A percentile compares a stretch with the other conserved stretches of the same genome.
phyloP scores from a whole-genome alignment of 495 filamentous ascomycete genomes.

The Hypoxylon trugodes region DNA sequence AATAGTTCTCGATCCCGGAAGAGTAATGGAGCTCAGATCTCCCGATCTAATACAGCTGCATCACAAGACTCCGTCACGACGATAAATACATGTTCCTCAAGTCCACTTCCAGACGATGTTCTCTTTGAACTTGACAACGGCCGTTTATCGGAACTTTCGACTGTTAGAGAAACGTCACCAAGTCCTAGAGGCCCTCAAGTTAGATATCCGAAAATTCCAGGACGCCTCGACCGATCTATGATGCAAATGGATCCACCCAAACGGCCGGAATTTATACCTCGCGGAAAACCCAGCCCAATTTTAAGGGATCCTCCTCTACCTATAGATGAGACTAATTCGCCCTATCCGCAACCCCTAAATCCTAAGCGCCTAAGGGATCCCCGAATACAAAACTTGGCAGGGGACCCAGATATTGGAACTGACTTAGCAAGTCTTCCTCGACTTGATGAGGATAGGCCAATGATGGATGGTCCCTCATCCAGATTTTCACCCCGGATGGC shows the following conservation, averaged over 20 bases:
- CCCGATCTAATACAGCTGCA: conserved; percentile 29
- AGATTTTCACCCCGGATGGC: conserved; percentile 13
- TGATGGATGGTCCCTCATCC: conserved; percentile 14
- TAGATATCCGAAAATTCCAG: conserved; percentile 53
- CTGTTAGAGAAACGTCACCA: conserved; percentile 52
- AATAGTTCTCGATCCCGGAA: conserved; percentile 32
- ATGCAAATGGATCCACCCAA: conserved; percentile 46
- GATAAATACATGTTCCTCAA: conserved; percentile 38
- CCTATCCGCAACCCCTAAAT: conserved; percentile 38
- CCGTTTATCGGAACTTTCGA: conserved; percentile 49
- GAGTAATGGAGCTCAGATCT: conserved; percentile 24
- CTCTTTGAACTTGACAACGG: conserved; percentile 20
- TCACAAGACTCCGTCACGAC: conserved; percentile 46
- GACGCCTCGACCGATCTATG: conserved; percentile 34
- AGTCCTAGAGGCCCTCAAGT: conserved; percentile 52
- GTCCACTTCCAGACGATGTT: conserved; percentile 31
- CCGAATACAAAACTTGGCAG: not conserved
- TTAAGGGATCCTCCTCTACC: conserved; percentile 31
- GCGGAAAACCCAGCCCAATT: conserved; percentile 46
- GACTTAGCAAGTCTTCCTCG: conserved; percentile 6
- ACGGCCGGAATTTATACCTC: conserved; percentile 43
- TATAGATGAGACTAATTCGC: conserved; percentile 14
- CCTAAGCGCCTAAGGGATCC: conserved; percentile 21
- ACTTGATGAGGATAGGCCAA: not conserved
- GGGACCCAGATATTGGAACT: not conserved